Base-by-base conservation (phyloP, 108 stramenopile species). In the Schizochytrium sp. region DNA sequence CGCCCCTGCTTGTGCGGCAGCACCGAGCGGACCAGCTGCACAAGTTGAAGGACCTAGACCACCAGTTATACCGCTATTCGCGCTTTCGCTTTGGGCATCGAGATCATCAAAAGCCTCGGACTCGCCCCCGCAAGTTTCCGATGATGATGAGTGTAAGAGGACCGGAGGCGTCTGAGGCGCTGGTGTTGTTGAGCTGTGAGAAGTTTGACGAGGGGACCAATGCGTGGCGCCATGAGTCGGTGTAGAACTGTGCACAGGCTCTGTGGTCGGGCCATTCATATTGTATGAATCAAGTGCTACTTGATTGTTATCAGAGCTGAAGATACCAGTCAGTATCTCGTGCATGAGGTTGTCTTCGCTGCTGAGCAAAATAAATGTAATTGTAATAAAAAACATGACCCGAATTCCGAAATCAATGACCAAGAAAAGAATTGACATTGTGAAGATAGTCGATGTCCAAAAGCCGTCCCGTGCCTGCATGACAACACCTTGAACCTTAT, bases 261-360 rank as follows among this genome's bases (percentile, higher is more conserved):
- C 28, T 28, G 28, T 28, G 28, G 28, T 28, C 28, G 28, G 28
- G 28, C 28, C 28, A 28, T 28, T 28, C 28, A 28, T 28, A 28
- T 28, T 28, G 28, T 28, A 28, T 28, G 28, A 28, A 28, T 28
- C 28, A 28, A 28, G 28, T 28, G 64, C 0, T 10, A 38, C 15
- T 8, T 69, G 42, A 28, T 7, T 8, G 28, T 38, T 44, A 7
- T 69, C 64, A 0, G 64, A 69, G 64, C 64, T 69, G 28, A 83
- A 83, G 2, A 83, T 55, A n/a, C 76, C 76, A 83, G 76, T 83
- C 17, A 83, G 76, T 13, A 83, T 17, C 15, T 83, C 76, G 28
- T 83, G 76, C 76, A 83, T 83, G 76, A 83, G 76, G 47, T 83
- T 83, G 53, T 83, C 76, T 53, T 83, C 53, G 50, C 50, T 55